Evolutionary conservation across 768 basidiomycete species (phyloP), one percentile per base, ranked within the genome.

Genomic region (Pleurotus platypus): DNA sequence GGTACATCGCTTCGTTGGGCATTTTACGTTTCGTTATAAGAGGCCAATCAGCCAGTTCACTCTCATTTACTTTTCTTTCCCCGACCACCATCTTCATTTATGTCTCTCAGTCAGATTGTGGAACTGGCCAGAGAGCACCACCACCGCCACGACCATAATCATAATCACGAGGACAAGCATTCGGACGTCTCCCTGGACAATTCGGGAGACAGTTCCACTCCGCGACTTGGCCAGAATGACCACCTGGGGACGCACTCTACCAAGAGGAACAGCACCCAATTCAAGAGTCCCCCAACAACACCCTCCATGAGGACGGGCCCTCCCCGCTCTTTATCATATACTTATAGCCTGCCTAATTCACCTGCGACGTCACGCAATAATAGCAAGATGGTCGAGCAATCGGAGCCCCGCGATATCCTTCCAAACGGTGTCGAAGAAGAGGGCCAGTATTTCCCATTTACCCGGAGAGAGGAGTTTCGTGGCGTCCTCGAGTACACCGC

Each of bases 301-400:
- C 89, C 89, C 22, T 81, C 86, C 5, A 73, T 74, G 49, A 76
- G 89, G 51, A 90, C 88, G 3, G 89, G 89, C 11, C 87, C 88
- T 30, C 89, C 89, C 3, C 79, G 88, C 40, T 87, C 89, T 0
- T 72, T 90, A 24, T 87, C 87, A 2, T 87, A 82, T 64, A 79
- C 80, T 26, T 85, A 86, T 63, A 77, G 83, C 6, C 70, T 79
- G 26, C 74, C 83, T 1, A 70, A 67, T 16, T 78, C 84, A 1
- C 70, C 77, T 24, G 64, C 64, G 43, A 57, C 63, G 43, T 60
- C 70, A 2, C 65, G 63, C 7, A 58, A 64, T 24, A 66, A 66
- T 38, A 64, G 63, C 51, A 68, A 63, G 15, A 53, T 53, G 51
- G 15, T 50, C 49, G 22, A 50, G 22, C 66, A 61, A 46, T 62